phyloP scores from a whole-genome alignment of 2,329 filamentous ascomycete genomes.

The Sporothrix luriei region DNA sequence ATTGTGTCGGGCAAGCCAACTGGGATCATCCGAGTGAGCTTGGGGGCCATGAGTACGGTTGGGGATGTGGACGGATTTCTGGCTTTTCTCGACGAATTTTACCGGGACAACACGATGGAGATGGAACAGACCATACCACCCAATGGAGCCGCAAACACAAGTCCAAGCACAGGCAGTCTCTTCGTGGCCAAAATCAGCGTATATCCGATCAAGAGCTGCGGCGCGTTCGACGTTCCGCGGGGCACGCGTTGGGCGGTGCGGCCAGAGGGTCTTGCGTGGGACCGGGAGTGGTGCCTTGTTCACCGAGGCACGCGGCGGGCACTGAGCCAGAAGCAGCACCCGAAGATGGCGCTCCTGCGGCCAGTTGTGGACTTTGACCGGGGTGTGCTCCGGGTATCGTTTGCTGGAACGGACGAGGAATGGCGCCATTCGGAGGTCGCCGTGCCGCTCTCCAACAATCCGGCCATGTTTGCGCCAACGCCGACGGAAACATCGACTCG shows the following conservation, averaged over 20 bases:
- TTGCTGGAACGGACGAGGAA: constrained; percentile 43
- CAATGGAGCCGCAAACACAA: background rate
- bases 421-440: constrained; percentile 46
- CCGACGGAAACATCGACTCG: constrained; percentile 38
- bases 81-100: constrained; percentile 72
- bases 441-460: constrained; percentile 69
- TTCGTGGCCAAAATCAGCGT: constrained; percentile 59
- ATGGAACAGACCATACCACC: background rate
- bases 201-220: constrained; percentile 95
- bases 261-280: constrained; percentile 85
- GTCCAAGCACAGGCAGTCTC: background rate
- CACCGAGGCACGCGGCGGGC: constrained; percentile 82
- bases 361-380: constrained; percentile 71
- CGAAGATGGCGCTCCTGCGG: constrained; percentile 80
- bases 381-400: constrained; percentile 66
- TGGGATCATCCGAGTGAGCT: constrained; percentile 79
- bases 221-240: constrained; percentile 70
- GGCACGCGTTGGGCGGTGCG: constrained; percentile 72
- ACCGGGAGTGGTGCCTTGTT: constrained; percentile 93
- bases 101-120: constrained; percentile 42
- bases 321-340: constrained; percentile 85
- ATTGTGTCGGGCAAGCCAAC: constrained; percentile 83
- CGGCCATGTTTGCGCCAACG: constrained; percentile 52
- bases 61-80: constrained; percentile 74
- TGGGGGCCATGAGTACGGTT: constrained; percentile 86